Evolutionary conservation across 1,139 yeast species (phyloP), one percentile per base, ranked within the genome.

Genomic region (Lodderomyces orthopsilosis): DNA sequence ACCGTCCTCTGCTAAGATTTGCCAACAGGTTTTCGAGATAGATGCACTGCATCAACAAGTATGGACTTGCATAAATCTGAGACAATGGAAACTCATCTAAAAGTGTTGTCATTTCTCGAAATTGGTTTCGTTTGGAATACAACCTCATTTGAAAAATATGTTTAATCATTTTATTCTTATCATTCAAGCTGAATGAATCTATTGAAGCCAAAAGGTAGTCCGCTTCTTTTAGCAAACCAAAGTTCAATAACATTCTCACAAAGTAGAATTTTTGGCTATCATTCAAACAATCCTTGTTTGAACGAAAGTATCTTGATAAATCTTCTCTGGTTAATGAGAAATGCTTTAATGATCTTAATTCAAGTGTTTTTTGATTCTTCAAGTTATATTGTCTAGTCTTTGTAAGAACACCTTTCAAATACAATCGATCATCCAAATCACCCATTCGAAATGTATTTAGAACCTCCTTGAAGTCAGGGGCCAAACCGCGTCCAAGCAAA

Each of bases 41-140:
- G 35, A 58, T 55, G 41, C 68, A 61, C 38, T 70, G 73, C 37
- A 60, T 55, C 43, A 59, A 53, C 15, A 70, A 49, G 48, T 65
- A 71, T 2, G 73, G 75, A 36, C 66, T 64, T n/a, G 70, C 52
- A 2, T 56, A 53, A 14, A 62, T 56, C 2, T 57, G 58, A 35
- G 66, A 54, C 3, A 70, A 48, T 1, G 72, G 68, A 46, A 71
- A 72, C 3, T 50, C 43, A 2, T 61, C 58, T 6, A 72, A 51
- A 6, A 49, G 46, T 18, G 49, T 38, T 9, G 48, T 40, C 45
- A 69, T 58, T 3, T 44, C 48, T 3, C 46, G 50, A 40, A 51
- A 65, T 14, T 65, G 49, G 13, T 56, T 50, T n/a, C 42, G 41
- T 9, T 46, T 51, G 21, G 61, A 48, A 15, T 53, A 49, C 37